Evolutionary conservation across 1,284 basidiomycete species (phyloP).

Genomic region (Marasmius sp.): DNA sequence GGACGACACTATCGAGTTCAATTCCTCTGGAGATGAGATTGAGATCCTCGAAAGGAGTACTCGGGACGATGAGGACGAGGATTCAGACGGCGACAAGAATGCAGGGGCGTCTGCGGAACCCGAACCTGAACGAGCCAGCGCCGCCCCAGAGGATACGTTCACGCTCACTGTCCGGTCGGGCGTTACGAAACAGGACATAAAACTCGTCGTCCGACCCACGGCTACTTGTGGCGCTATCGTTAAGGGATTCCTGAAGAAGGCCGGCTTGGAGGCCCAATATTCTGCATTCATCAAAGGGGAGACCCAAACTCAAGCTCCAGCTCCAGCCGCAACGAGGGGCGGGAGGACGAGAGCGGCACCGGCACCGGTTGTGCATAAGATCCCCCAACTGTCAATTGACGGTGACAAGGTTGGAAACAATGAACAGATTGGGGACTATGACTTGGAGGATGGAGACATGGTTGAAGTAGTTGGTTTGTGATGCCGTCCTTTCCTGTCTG

Average conservation of each 20-base stretch:
- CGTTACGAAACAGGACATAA: constrained; percentile 49
- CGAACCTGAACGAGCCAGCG: constrained; percentile 18
- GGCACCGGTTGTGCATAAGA: constrained; percentile 21
- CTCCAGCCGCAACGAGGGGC: constrained; percentile 21
- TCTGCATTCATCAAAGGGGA: constrained; percentile 26
- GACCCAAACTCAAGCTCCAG: not conserved
- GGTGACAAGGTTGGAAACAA: constrained; percentile 64
- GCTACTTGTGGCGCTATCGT: constrained; percentile 75
- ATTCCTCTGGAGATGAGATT: not conserved
- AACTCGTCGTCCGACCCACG: constrained; percentile 66
- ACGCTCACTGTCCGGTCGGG: constrained; percentile 64
- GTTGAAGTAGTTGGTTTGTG: constrained; percentile 69
- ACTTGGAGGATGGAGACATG: constrained; percentile 75
- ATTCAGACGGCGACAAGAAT: constrained; percentile 26
- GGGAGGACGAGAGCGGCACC: constrained; percentile 24
- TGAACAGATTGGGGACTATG: constrained; percentile 58
- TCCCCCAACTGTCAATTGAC: constrained; percentile 60
- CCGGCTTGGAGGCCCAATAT: constrained; percentile 56
- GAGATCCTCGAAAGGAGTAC: not conserved
- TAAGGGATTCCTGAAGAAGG: constrained; percentile 66
- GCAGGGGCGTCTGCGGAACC: constrained; percentile 28
- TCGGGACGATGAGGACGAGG: constrained; percentile 10
- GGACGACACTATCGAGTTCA: constrained; percentile 8
- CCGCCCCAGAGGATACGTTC: constrained; percentile 51
- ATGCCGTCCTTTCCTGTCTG: constrained; percentile 14